A percentile compares a stretch with the other conserved stretches of the same genome.
Evolutionary conservation across 192 early-diverging fungal genomes (phyloP).

Genomic region (Mortierella alpina): DNA sequence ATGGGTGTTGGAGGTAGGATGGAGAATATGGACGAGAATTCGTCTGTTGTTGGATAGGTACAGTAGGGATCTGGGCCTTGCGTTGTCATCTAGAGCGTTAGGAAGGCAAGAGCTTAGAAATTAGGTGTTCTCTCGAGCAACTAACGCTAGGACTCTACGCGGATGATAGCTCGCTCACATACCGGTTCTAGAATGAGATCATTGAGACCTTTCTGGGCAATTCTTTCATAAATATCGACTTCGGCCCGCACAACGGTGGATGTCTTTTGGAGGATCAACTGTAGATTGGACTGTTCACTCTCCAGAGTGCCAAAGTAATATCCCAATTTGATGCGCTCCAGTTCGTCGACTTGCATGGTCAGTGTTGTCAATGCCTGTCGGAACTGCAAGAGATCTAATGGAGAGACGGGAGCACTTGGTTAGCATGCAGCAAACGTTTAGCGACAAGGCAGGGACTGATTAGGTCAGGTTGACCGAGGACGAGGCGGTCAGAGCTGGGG

Average conservation of each 20-base stretch:
- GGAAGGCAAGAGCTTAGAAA: background rate
- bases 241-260: constrained; percentile 58
- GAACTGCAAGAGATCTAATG: constrained; percentile 55
- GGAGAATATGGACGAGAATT: constrained; percentile 60
- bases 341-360: constrained; percentile 61
- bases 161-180: constrained; percentile 10
- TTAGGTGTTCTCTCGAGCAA: background rate
- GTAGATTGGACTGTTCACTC: constrained; percentile 57
- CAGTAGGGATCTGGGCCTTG: constrained; percentile 62
- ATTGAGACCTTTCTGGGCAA: constrained; percentile 60
- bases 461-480: background rate
- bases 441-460: background rate
- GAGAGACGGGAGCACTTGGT: background rate
- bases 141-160: background rate
- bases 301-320: constrained; percentile 60
- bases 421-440: background rate
- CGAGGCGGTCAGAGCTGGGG: too few relatives aligned
- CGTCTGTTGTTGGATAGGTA: constrained; percentile 56
- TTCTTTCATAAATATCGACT: constrained; percentile 61
- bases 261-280: constrained; percentile 58
- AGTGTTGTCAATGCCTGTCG: constrained; percentile 54
- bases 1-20: constrained; percentile 58
- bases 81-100: constrained; percentile 50
- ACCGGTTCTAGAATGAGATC: constrained; percentile 60
- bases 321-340: constrained; percentile 57